Percentiles rank a stretch among this genome's conserved stretches.
Evolutionary conservation across 179 eudicot genomes (phyloP).

Genomic region (Beta macrorhiza): DNA sequence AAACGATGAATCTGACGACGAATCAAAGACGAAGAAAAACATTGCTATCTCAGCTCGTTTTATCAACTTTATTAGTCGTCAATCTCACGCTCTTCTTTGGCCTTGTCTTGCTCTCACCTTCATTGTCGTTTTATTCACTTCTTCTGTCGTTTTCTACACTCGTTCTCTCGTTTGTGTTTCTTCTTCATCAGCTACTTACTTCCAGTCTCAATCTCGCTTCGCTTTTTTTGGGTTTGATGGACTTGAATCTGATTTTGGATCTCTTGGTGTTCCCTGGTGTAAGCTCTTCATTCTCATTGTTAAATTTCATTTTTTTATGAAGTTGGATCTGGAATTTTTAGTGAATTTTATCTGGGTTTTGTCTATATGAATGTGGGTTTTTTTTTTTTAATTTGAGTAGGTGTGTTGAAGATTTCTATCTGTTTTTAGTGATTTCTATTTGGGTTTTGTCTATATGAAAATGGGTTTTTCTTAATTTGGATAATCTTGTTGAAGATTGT

Average conservation of each 20-base stretch:
- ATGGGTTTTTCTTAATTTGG: not conserved
- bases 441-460: not conserved
- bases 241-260: conserved; percentile 78
- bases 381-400: not conserved
- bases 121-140: conserved; percentile 38
- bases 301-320: not conserved
- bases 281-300: conserved; percentile 32
- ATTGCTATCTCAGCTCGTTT: conserved; percentile 42
- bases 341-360: not conserved
- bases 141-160: conserved; percentile 44
- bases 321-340: conserved; percentile 11
- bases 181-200: conserved; percentile 30
- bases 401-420: too few species aligned
- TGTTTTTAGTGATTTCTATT: not conserved
- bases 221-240: conserved; percentile 62
- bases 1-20: conserved; percentile 48
- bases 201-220: conserved; percentile 53
- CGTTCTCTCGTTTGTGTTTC: conserved; percentile 58
- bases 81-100: conserved; percentile 44
- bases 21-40: conserved; percentile 70
- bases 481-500: too few species aligned
- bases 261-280: conserved; percentile 99
- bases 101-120: conserved; percentile 48
- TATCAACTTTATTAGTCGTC: conserved; percentile 56
- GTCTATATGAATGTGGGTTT: conserved; percentile 12